A percentile compares a stretch with the other conserved stretches of the same genome.
These are phyloP conservation scores for Salicornia ramosissima DNA, from an alignment of 148 eudicot genomes.

Conservation along the genomic window DNA sequence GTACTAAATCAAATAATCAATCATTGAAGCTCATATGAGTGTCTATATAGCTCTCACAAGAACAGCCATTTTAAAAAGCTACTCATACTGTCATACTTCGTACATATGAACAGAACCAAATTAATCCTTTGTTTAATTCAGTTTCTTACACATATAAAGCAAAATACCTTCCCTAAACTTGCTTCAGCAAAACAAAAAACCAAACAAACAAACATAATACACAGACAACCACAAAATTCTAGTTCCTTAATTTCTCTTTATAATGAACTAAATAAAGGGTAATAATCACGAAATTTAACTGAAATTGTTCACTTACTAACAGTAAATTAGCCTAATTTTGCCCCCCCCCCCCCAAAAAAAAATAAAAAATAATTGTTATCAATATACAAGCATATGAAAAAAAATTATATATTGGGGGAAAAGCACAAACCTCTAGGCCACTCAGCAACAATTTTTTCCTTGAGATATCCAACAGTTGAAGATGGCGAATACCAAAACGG, in stretches of 20 bases:
- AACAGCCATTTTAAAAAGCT: no score
- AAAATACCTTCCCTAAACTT: not conserved
- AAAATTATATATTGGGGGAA: not conserved
- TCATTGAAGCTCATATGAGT: not conserved
- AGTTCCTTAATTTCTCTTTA: no score
- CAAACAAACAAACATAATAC: not conserved
- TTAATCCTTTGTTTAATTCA: not conserved
- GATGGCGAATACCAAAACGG: slow-evolving; percentile 57
- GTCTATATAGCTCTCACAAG: not conserved
- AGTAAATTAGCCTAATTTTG: no score
- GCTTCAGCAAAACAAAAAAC: no score
- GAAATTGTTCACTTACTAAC: not conserved
- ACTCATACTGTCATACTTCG: not conserved
- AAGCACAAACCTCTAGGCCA: slow-evolving; percentile 73
- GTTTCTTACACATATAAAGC: not conserved
- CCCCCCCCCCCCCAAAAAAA: no score
- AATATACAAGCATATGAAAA: not conserved
- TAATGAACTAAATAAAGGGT: not conserved
- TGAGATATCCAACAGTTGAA: slow-evolving; percentile 59
- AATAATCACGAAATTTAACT: not conserved
- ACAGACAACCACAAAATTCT: not conserved
- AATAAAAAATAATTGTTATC: not conserved
- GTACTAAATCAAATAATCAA: not conserved
- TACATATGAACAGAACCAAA: not conserved
- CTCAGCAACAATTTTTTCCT: slow-evolving; percentile 64